These are phyloP conservation scores for Rubia yunnanensis DNA, from an alignment of 257 asterid genomes.

Conservation along the genomic window DNA sequence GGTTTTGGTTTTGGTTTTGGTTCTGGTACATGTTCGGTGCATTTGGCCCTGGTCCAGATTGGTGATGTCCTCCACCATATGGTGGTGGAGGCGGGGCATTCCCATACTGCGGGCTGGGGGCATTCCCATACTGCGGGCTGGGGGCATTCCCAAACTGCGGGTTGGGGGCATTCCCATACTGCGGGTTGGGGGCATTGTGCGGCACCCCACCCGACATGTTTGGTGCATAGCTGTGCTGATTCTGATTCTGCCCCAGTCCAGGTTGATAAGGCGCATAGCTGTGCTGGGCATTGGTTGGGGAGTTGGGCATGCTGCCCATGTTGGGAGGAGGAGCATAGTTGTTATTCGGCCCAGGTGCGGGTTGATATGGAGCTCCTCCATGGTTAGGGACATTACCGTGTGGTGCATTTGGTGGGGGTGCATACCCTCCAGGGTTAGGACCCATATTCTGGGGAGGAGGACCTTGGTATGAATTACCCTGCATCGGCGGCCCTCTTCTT, in stretches of 20 bases:
- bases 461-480: conserved; percentile 15
- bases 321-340: conserved; percentile 1
- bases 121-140: conserved; percentile 21
- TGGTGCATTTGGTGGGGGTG: conserved; percentile 23
- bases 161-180: conserved; percentile 20
- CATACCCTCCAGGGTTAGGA: conserved; percentile 17
- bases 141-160: conserved; percentile 19
- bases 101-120: conserved; percentile 21
- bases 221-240: conserved; percentile 30
- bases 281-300: no score
- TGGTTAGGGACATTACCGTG: conserved; percentile 17
- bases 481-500: conserved; percentile 21
- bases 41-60: conserved; percentile 28
- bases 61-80: conserved; percentile 23
- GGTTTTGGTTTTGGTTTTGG: conserved; percentile 31
- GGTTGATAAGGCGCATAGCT: conserved; percentile 23
- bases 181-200: conserved; percentile 21
- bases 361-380: conserved; percentile 24
- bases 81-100: conserved; percentile 16
- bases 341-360: conserved; percentile 6
- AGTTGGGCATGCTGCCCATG: no score
- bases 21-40: conserved; percentile 19
- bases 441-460: conserved; percentile 30
- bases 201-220: conserved; percentile 16
- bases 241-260: conserved; percentile 30